Base-by-base conservation (phyloP, 257 asterid genomes). In the Avicennia marina region DNA sequence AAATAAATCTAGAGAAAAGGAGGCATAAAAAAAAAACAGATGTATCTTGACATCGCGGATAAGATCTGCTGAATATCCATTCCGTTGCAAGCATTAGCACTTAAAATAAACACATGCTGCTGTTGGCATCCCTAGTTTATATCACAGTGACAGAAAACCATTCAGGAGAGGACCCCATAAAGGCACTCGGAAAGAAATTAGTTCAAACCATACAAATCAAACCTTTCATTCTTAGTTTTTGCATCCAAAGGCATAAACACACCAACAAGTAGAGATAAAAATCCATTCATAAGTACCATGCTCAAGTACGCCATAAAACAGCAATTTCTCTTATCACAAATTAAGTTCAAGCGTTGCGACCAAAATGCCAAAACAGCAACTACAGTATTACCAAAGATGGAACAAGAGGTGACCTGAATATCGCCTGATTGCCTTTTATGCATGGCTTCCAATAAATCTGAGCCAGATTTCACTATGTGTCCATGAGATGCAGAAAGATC, bases 401-500 rank as follows among this genome's bases (percentile, higher is more conserved):
- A 36, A 42, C 15, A 60, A 50, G 45, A 58, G 7, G 19, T 36
- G 4, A 74, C 74, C 78, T 75, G 74, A 42, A 50, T 27, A 36
- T 63, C 60, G 44, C 51, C 75, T 26, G 78, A 39, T 43, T 52
- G 74, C 36, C 45, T 49, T 46, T 61, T 55, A 31, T 48, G 54
- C 54, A 32, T 56, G 66, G 62, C 56, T 32, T 65, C 76, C 68
- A 72, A 48, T 33, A 66, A 41, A 34, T 66, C 61, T 3, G 68
- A 25, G 24, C 74, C 51, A 43, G 72, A 60, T 52, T 38, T 65
- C 57, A 62, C 64, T 51, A 52, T 41, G 22, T 24, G 52, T 53
- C 74, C 82, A 66, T 72, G 58, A 63, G 75, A 70, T 4, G 77
- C 26, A 52, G 66, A 55, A 46, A 65, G 54, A 58, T 66, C 68